phyloP scores from a whole-genome alignment of 192 early-diverging fungal genomes.

The Linnemannia schmuckeri region DNA sequence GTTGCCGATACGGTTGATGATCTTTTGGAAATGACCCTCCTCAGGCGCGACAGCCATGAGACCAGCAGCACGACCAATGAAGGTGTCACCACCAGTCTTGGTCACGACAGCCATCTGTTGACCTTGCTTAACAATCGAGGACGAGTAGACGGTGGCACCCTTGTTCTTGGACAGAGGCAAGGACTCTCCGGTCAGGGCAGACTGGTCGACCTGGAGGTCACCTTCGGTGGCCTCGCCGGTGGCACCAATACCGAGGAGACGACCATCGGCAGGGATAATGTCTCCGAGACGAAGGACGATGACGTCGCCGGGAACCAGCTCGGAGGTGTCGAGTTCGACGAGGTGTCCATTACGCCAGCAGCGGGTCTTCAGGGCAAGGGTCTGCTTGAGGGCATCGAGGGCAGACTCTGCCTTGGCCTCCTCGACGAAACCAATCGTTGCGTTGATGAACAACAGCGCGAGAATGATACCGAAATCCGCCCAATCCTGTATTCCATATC shows the following conservation, averaged over 20 bases:
- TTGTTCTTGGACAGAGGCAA: conserved; percentile 87
- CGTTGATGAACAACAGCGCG: conserved; percentile 85
- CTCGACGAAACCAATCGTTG: conserved; percentile 91
- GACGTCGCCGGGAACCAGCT: conserved; percentile 92
- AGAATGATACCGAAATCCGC: conserved; percentile 87
- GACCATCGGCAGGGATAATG: conserved; percentile 92
- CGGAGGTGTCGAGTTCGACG: conserved; percentile 77
- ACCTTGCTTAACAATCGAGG: conserved; percentile 94
- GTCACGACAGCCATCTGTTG: conserved; percentile 91
- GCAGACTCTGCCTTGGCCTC: conserved; percentile 93
- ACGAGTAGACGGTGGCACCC: conserved; percentile 88
- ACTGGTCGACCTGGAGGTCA: conserved; percentile 90
- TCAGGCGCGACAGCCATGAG: conserved; percentile 91
- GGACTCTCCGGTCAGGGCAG: conserved; percentile 95
- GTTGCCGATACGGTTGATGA: conserved; percentile 93
- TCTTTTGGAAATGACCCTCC: conserved; percentile 96
- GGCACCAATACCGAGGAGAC: conserved; percentile 80
- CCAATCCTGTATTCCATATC: conserved; percentile 28
- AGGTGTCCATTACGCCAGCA: conserved; percentile 82
- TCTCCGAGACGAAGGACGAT: conserved; percentile 93
- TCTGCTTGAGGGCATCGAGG: conserved; percentile 94
- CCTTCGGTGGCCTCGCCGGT: conserved; percentile 85
- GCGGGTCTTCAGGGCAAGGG: conserved; percentile 88
- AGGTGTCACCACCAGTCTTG: conserved; percentile 93
- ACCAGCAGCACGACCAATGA: conserved; percentile 93